Percentiles rank a stretch among this genome's conserved stretches.
Conservation (phyloP, 495 filamentous ascomycete genomes). For the Xylaria nigripes region DNA sequence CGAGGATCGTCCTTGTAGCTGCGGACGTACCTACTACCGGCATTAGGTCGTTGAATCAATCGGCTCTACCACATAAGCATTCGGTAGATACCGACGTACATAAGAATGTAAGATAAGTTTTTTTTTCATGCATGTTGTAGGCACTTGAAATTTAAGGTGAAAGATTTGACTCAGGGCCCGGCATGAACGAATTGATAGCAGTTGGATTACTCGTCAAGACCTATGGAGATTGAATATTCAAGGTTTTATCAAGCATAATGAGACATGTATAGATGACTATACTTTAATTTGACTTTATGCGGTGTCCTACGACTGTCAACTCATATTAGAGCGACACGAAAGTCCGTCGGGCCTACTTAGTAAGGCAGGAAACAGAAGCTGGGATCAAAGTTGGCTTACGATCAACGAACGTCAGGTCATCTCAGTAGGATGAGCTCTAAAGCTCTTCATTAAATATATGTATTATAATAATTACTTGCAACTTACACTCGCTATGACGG, state of each 20-base stretch:
- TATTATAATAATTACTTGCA: conserved; percentile 3
- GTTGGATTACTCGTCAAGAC: no score
- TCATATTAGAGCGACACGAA: no score
- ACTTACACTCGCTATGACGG: conserved; percentile 17
- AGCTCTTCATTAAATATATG: conserved; percentile 19
- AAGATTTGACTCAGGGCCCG: not conserved
- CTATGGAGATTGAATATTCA: not conserved
- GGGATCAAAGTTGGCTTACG: not conserved
- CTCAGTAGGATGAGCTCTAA: not conserved
- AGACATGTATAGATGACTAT: not conserved
- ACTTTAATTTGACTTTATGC: not conserved
- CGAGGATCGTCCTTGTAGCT: not conserved
- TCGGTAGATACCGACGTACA: not conserved
- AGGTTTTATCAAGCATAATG: not conserved
- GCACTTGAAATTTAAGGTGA: not conserved
- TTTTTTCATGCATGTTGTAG: not conserved
- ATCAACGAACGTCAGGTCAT: not conserved
- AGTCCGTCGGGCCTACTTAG: not conserved
- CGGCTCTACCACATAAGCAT: not conserved
- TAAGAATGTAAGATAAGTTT: no score
- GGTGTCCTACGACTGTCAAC: not conserved
- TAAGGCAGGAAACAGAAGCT: not conserved
- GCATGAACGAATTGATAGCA: not conserved
- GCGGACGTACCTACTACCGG: no score
- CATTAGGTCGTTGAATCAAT: not conserved